phyloP scores from a whole-genome alignment of 2,329 filamentous ascomycete species.

The Didymella pinodella region DNA sequence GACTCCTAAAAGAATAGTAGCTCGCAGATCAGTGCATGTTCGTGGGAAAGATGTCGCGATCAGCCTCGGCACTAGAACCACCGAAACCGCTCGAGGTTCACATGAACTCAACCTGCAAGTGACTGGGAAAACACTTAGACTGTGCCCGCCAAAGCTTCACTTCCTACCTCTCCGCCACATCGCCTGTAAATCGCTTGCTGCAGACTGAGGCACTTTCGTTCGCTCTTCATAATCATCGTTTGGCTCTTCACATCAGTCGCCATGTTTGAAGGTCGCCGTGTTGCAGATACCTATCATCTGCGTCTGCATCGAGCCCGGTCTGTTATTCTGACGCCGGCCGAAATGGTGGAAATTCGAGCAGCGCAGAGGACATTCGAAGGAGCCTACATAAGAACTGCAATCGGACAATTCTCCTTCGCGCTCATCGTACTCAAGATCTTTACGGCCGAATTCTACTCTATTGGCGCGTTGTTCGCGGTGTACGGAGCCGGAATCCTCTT shows the following conservation, averaged over 20 bases:
- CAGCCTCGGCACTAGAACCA: constrained; percentile 15
- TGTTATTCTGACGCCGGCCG: constrained; percentile 79
- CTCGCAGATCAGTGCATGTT: not conserved
- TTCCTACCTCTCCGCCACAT: not conserved
- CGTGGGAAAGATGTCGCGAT: constrained; percentile 7
- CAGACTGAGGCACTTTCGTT: not conserved
- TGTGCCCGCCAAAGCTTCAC: not conserved
- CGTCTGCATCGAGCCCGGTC: constrained; percentile 85
- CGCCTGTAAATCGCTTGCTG: not conserved
- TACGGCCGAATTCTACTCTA: constrained; percentile 93
- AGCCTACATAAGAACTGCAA: constrained; percentile 91
- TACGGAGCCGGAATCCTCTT: constrained; percentile 87
- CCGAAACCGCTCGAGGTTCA: constrained; percentile 17
- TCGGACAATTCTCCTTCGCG: constrained; percentile 94
- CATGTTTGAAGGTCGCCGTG: constrained; percentile 60
- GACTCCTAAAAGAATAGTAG: not conserved
- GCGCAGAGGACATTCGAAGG: constrained; percentile 97
- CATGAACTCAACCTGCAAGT: constrained; percentile 2
- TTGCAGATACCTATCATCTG: constrained; percentile 77
- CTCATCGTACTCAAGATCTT: constrained; percentile 97
- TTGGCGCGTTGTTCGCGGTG: constrained; percentile 92
- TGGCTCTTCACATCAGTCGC: not conserved
- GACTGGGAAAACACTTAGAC: not conserved
- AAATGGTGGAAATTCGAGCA: constrained; percentile 93
- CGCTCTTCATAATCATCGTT: not conserved